Conservation (phyloP, 257 asterid species). For the Gentiana macrophylla region DNA sequence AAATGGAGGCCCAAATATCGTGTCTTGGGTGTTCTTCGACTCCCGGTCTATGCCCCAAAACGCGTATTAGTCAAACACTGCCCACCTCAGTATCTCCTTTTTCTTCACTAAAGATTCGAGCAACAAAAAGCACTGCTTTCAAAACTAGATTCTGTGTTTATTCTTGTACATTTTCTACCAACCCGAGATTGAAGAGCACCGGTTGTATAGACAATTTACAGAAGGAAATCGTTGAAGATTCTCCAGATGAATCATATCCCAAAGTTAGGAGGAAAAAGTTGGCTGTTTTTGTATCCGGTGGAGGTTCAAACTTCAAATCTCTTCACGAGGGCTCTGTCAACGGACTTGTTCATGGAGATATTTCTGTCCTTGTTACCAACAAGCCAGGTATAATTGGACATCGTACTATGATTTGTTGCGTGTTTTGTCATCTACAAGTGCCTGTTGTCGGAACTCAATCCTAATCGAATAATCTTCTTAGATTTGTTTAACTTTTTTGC, state of each 20-base stretch:
- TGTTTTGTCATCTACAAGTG: neutral
- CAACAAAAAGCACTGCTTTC: slow-evolving; percentile 14
- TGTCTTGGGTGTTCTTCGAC: slow-evolving; percentile 12
- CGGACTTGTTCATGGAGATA: slow-evolving; percentile 55
- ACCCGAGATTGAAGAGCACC: slow-evolving; percentile 13
- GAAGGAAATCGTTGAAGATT: slow-evolving; percentile 5
- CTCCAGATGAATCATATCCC: slow-evolving; percentile 14
- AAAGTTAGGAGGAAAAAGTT: slow-evolving; percentile 45
- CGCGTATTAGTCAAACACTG: neutral
- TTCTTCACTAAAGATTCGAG: slow-evolving; percentile 4
- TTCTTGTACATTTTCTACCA: slow-evolving; percentile 11
- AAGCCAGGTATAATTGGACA: slow-evolving; percentile 38
- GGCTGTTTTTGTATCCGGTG: slow-evolving; percentile 90
- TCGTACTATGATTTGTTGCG: too few species aligned
- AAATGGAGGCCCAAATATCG: slow-evolving; percentile 36
- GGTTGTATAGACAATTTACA: slow-evolving; percentile 19
- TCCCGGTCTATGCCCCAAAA: slow-evolving; percentile 17
- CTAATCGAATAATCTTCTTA: too few species aligned
- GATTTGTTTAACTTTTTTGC: too few species aligned
- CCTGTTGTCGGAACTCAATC: too few species aligned
- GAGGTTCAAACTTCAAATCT: slow-evolving; percentile 91
- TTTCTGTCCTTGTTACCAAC: slow-evolving; percentile 59
- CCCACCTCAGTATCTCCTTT: neutral
- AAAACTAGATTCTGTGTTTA: slow-evolving; percentile 15
- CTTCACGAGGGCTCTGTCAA: slow-evolving; percentile 44